Evolutionary conservation across 2,329 filamentous ascomycete species (phyloP).

Genomic region (Thermothelomyces thermophilus): DNA sequence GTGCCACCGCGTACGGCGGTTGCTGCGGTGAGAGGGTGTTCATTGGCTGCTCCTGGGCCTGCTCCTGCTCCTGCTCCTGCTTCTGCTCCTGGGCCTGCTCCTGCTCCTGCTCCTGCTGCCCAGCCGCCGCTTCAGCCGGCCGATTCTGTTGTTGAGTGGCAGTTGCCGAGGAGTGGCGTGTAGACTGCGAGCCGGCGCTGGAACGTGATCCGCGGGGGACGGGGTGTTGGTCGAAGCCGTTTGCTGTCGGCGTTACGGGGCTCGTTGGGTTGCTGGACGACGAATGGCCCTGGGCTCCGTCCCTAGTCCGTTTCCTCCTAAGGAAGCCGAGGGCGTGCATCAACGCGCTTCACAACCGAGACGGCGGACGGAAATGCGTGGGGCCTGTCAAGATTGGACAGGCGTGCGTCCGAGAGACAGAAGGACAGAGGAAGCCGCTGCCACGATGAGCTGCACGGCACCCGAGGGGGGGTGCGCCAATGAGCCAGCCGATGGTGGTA

Average conservation of each 20-base stretch:
- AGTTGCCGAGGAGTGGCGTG: conserved; percentile 11
- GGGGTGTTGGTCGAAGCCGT: conserved; percentile 28
- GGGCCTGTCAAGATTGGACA: conserved; percentile 26
- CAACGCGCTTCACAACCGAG: conserved; percentile 23
- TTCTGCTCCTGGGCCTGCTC: not conserved
- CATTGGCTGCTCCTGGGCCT: conserved; percentile 27
- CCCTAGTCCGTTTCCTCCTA: conserved; percentile 98
- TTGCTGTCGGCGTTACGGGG: conserved; percentile 35
- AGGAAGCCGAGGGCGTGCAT: conserved; percentile 72
- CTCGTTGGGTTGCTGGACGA: conserved; percentile 59
- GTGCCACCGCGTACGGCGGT: conserved; percentile 26
- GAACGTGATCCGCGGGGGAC: conserved; percentile 29
- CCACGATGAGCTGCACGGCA: conserved; percentile 19
- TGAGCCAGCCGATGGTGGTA: conserved; percentile 15
- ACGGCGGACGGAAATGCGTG: conserved; percentile 16
- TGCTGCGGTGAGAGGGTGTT: conserved; percentile 29
- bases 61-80: conserved; percentile 11
- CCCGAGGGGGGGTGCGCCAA: conserved; percentile 23
- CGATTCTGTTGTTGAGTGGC: conserved; percentile 23
- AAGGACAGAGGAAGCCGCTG: conserved; percentile 12
- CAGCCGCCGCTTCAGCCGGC: conserved; percentile 25
- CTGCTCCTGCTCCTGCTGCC: conserved; percentile 15
- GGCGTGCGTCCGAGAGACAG: conserved; percentile 5
- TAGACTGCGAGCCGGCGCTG: conserved; percentile 15
- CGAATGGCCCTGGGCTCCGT: conserved; percentile 66